A percentile compares a stretch with the other conserved stretches of the same genome.
Conservation (phyloP, 2,329 filamentous ascomycete species). For the Anthostomella pinea region DNA sequence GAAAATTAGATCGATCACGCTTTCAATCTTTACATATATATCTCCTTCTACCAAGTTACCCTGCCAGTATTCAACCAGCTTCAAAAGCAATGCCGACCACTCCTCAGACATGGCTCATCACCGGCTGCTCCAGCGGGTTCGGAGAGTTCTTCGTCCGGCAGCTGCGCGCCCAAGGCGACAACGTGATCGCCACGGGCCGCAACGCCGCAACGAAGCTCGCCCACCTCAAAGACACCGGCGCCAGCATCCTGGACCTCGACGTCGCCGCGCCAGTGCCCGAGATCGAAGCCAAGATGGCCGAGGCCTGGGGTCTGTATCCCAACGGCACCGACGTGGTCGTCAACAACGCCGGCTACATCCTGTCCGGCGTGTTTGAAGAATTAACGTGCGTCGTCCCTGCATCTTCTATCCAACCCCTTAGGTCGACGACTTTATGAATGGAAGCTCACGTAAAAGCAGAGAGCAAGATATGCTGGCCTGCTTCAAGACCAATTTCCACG, state of each 20-base stretch:
- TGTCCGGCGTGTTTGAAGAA: constrained; percentile 29
- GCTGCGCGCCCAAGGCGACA: constrained; percentile 36
- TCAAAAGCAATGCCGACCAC: no score
- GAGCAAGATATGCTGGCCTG: constrained; percentile 15
- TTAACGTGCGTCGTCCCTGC: constrained; percentile 15
- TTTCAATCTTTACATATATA: no score
- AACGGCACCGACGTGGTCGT: constrained; percentile 37
- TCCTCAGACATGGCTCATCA: constrained; percentile 40
- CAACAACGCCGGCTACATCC: constrained; percentile 38
- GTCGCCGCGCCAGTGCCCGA: constrained; percentile 18
- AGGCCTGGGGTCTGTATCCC: constrained; percentile 19
- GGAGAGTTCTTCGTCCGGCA: constrained; percentile 37
- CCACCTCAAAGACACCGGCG: constrained; percentile 35
- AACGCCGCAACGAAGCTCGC: constrained; percentile 32
- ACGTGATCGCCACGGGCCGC: constrained; percentile 41
- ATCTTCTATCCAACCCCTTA: neutral
- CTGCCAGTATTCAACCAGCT: no score
- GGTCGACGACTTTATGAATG: neutral
- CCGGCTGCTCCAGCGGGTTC: constrained; percentile 43
- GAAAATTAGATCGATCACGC: no score
- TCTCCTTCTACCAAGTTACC: no score
- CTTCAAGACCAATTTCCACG: constrained; percentile 32
- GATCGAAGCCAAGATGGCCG: constrained; percentile 17
- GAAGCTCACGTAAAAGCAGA: constrained; percentile 1
- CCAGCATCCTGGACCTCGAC: constrained; percentile 30